Conservation (phyloP, 441 rosid species). For the Bocquillonia castaneifolia region DNA sequence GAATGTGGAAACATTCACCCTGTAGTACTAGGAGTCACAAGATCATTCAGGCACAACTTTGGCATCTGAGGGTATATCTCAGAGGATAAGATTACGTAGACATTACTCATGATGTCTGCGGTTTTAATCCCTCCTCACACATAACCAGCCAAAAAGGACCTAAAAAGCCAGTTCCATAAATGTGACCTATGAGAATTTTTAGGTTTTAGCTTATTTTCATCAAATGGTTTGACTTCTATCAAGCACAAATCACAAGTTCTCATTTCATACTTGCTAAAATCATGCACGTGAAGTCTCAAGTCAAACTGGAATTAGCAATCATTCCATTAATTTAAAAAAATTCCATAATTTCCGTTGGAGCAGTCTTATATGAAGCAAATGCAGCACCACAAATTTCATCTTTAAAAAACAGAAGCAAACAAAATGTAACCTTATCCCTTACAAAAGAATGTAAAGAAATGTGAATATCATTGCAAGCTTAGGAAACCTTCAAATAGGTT, state of each 20-base stretch:
- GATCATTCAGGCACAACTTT: no score
- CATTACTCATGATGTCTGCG: no score
- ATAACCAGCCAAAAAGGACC: neutral
- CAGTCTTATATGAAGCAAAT: neutral
- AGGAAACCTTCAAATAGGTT: neutral
- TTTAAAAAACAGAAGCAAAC: no score
- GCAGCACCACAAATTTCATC: no score
- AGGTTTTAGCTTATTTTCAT: neutral
- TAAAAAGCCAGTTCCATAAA: neutral
- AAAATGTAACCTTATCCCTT: neutral
- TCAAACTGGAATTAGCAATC: neutral
- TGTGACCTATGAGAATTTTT: neutral
- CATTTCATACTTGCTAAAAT: neutral
- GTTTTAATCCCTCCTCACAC: no score
- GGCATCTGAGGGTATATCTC: no score
- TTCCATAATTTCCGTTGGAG: neutral
- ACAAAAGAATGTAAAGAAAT: neutral
- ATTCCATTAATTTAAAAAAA: neutral
- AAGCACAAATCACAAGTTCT: neutral
- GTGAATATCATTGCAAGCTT: neutral
- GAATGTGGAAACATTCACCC: no score
- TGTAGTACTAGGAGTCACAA: no score
- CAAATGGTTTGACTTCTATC: neutral
- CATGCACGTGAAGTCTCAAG: neutral
- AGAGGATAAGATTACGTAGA: no score